Evolutionary conservation across 2,329 filamentous ascomycete species (phyloP).

Genomic region (Leptodontidium sp.): DNA sequence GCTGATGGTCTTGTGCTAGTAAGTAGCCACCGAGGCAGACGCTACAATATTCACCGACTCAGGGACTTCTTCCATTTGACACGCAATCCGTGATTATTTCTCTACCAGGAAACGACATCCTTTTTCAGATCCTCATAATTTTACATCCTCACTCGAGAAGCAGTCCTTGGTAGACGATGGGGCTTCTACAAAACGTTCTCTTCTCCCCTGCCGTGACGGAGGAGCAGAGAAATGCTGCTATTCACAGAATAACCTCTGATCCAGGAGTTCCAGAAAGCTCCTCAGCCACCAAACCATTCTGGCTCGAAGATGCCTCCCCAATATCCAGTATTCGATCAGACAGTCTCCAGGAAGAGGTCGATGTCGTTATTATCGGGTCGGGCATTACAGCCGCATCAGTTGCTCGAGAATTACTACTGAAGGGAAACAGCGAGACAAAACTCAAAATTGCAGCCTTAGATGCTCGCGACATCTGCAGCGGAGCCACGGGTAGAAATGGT

Average conservation of each 20-base stretch:
- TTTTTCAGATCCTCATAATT: no score
- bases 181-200: neutral
- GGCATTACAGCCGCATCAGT: slow-evolving; percentile 19
- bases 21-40: no score
- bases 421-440: neutral
- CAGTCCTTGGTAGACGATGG: neutral
- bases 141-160: no score
- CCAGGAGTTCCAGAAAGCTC: neutral
- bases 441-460: slow-evolving; percentile 73
- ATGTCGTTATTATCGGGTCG: slow-evolving; percentile 23
- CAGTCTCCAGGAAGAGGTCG: neutral
- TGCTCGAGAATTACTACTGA: slow-evolving; percentile 16
- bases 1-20: no score
- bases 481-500: slow-evolving; percentile 77
- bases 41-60: no score
- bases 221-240: slow-evolving; percentile 4
- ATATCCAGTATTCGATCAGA: no score
- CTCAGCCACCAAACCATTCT: slow-evolving; percentile 46
- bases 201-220: neutral
- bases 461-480: slow-evolving; percentile 81
- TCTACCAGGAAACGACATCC: no score
- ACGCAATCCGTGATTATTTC: no score
- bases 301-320: slow-evolving; percentile 37
- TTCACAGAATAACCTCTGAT: neutral
- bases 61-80: no score